Conservation (phyloP, 2,329 filamentous ascomycete species). For the Gaeumannomyces tritici region DNA sequence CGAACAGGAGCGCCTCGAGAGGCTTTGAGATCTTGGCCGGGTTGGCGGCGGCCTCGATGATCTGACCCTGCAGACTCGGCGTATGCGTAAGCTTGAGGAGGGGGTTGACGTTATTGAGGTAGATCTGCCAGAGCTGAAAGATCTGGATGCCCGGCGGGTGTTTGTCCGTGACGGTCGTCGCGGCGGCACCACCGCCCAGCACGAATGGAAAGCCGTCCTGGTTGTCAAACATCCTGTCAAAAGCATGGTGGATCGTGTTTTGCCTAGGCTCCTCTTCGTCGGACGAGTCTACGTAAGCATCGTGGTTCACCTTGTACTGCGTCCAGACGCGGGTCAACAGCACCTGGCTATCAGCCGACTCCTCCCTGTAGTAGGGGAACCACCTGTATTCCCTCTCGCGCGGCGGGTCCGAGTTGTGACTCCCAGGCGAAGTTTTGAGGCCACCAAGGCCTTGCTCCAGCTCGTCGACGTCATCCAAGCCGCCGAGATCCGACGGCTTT, state of each 20-base stretch:
- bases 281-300: conserved; percentile 19
- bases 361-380: conserved; percentile 42
- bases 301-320: conserved; percentile 18
- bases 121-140: conserved; percentile 59
- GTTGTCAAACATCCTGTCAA: conserved; percentile 48
- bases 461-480: conserved; percentile 43
- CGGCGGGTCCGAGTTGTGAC: background rate
- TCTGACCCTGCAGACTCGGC: conserved; percentile 52
- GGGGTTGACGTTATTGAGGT: conserved; percentile 60
- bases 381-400: conserved; percentile 23
- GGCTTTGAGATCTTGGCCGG: conserved; percentile 42
- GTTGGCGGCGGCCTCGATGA: conserved; percentile 52
- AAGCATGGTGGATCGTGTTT: conserved; percentile 46
- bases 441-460: conserved; percentile 46
- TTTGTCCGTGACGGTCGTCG: conserved; percentile 30
- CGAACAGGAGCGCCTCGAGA: conserved; percentile 60
- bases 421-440: conserved; percentile 37
- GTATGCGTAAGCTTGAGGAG: conserved; percentile 60
- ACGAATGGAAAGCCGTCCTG: conserved; percentile 49
- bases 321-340: background rate
- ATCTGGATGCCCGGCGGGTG: conserved; percentile 50
- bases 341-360: background rate
- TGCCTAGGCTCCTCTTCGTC: conserved; percentile 44
- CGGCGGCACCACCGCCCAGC: conserved; percentile 29
- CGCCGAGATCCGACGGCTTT: conserved; percentile 22